Evolutionary conservation across 129 eudicot genomes (phyloP), one percentile per base, ranked within the genome.

Genomic region (Centrapalus pauciflorus): DNA sequence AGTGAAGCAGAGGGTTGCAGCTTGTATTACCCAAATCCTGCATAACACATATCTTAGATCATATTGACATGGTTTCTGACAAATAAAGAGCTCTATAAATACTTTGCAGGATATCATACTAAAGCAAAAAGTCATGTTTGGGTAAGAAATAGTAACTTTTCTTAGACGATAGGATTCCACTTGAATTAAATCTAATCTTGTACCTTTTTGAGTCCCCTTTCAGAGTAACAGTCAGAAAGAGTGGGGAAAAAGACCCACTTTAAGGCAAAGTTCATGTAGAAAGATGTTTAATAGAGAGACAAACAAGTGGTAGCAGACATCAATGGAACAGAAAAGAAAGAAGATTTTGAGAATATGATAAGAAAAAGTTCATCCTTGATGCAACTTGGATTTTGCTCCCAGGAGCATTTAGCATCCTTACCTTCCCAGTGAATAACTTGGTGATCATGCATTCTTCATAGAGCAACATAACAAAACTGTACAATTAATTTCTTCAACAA

Each of bases 21-120:
- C 34, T 65, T 17, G 64, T 26, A 17, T 80, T 77, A 85, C 41
- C 89, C 87, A 74, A 82, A 85, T 14, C 74, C 84, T 75, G 81
- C 74, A 64, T 65, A 54, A 67, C 32, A 57, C 30, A 45, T 38
- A 55, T 34, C 12, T 41, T 61, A 52, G 59, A 65, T 32, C 69
- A 61, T 16, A 32, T 40, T 40, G 24, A 43, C 61, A 55, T 19
- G 37, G 10, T 26, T 40, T 30, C 27, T 43, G 11, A 73, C 20
- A 73, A 20, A 54, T 64, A 27, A 58, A 41, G 11, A 25, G 19
- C 55, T 37, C 55, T 9, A 50, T 28, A 25, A 49, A 51, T 7
- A 40, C 46, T 25, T 32, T 16, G 40, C 43, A 14, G 38, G 28
- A 55, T 7, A 56, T 43, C 67, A 41, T 69, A 43, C 29, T 27